A percentile compares a stretch with the other conserved stretches of the same genome.
These are phyloP conservation scores for Yamagishiella unicocca DNA, from an alignment of 139 green algal species.

Conservation along the genomic window DNA sequence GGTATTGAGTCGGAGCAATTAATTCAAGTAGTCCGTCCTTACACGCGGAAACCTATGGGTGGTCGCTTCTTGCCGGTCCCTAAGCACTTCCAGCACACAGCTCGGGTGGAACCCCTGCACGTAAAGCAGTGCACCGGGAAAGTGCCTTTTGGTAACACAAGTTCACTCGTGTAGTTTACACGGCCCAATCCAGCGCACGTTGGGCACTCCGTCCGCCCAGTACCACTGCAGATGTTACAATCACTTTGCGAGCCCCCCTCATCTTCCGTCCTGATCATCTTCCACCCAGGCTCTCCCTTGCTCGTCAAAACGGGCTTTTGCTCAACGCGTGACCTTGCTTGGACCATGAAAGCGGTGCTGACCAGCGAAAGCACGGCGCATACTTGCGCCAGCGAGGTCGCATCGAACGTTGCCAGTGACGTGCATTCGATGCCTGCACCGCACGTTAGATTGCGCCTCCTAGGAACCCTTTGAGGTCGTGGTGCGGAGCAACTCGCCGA, in stretches of 20 bases:
- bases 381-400: not conserved
- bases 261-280: not conserved
- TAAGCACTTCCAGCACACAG: not conserved
- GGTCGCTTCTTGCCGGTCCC: not conserved
- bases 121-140: constrained; percentile 4
- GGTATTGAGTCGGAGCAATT: too few relatives aligned
- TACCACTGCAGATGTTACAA: constrained; percentile 2
- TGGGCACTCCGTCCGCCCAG: not conserved
- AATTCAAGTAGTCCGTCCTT: not conserved
- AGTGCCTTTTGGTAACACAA: constrained; percentile 29
- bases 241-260: too few relatives aligned
- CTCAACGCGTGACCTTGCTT: not conserved
- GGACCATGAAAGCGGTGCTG: not conserved
- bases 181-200: constrained; percentile 16
- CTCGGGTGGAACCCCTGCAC: not conserved
- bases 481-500: too few relatives aligned
- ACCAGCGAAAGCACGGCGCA: not conserved
- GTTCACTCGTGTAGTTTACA: not conserved
- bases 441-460: not conserved
- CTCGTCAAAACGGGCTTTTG: not conserved
- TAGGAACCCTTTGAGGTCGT: too few relatives aligned
- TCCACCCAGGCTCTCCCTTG: not conserved
- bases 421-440: not conserved
- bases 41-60: constrained; percentile 19
- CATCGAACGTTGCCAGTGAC: not conserved